Base-by-base conservation (phyloP, 139 green algal genomes). In the Chlamydomonas sphaeroides region DNA sequence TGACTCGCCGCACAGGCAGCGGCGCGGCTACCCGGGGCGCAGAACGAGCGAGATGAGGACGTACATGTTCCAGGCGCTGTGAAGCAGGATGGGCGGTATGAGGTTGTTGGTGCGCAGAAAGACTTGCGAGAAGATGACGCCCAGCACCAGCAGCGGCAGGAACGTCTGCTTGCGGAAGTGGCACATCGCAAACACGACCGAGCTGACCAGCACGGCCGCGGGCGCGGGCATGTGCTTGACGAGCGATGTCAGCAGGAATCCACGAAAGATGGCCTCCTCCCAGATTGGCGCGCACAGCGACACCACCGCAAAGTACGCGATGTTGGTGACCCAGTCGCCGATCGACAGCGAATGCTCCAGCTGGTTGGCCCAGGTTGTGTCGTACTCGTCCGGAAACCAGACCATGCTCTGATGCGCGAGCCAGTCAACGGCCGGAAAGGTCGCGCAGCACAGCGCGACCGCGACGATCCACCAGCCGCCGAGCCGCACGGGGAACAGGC, bases 221-320 rank as follows among this genome's bases (percentile, higher is more conserved):
- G 45, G 32, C 2, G 76, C 51, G 3, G 92, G 90, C 82, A 98
- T 90, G 86, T 95, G 95, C 23, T 84, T 79, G 0, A 89, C 88
- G n/a, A 99, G 85, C 11, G 89, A 95, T 5, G 95, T 89, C 51
- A 99, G 86, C 71, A 99, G 86, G 86, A 99, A 99, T 48, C 96
- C 96, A 11, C 96, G 88, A 84, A 99, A 99, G 41, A 99, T 94
- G 38, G 84, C 84, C 90, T 99, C 96, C 85, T 99, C 96, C 96
- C 96, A 99, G 4, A 99, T 81, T 15, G 95, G 95, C 26, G 94
- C 93, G 68, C 91, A 96, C 28, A 98, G 78, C 10, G 87, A 90
- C 30, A 98, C 87, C 15, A 96, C 91, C 23, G 88, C 70, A 42
- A 96, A 93, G 80, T 95, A 98, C 1, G 97, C 73, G 28, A 84